Evolutionary conservation across 2,329 filamentous ascomycete species (phyloP).

Genomic region (Pseudogymnoascus sp.): DNA sequence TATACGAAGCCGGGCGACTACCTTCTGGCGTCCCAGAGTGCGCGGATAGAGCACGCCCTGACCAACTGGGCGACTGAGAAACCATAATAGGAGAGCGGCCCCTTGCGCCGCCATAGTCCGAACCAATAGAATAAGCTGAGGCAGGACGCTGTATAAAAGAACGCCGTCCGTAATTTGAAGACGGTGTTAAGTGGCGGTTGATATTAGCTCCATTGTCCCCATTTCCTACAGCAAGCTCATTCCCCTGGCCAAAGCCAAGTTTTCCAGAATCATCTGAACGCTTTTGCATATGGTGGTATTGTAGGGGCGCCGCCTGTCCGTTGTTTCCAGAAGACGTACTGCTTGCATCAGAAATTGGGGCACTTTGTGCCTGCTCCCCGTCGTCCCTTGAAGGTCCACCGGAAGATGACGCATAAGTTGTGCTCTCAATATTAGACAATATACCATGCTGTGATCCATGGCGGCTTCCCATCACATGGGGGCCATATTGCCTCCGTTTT

Average conservation of each 20-base stretch:
- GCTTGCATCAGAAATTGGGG: background rate
- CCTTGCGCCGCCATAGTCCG: conserved; percentile 54
- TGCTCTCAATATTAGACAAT: conserved; percentile 10
- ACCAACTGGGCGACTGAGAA: conserved; percentile 23
- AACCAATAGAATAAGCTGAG: conserved; percentile 67
- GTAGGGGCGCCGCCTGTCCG: conserved; percentile 39
- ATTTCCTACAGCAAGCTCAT: conserved; percentile 17
- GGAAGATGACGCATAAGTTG: conserved; percentile 15
- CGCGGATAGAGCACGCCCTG: conserved; percentile 23
- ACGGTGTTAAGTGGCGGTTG: conserved; percentile 56
- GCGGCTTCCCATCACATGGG: background rate
- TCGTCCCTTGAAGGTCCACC: conserved; percentile 5
- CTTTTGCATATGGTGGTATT: conserved; percentile 48
- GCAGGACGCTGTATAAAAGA: conserved; percentile 58
- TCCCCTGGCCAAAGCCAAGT: conserved; percentile 11
- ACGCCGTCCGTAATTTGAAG: conserved; percentile 41
- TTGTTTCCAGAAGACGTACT: conserved; percentile 12
- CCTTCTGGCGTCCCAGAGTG: conserved; percentile 23
- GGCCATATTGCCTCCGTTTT: conserved; percentile 2
- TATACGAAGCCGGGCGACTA: conserved; percentile 25
- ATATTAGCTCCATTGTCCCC: conserved; percentile 42
- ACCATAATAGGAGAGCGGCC: conserved; percentile 47
- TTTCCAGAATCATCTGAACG: conserved; percentile 32
- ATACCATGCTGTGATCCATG: conserved; percentile 5
- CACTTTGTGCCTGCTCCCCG: background rate